Conservation (phyloP, 495 filamentous ascomycete species). For the Podospora bellae-mahoneyi region DNA sequence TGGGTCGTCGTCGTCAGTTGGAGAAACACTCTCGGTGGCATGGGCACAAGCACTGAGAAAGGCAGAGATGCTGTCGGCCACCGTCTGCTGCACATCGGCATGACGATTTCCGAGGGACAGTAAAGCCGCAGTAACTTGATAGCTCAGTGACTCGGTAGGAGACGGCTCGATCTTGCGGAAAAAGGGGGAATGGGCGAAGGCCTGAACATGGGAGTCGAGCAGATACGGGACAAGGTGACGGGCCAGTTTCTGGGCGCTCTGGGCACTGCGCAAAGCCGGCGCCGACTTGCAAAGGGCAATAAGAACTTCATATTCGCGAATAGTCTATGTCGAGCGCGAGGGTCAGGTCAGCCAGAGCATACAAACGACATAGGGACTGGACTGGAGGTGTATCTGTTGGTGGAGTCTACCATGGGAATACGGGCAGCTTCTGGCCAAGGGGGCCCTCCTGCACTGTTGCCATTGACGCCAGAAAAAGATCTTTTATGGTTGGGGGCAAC, state of each 20-base stretch:
- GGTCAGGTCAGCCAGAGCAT: constrained; percentile 20
- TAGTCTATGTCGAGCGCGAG: constrained; percentile 38
- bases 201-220: constrained; percentile 73
- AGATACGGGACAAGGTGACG: constrained; percentile 76
- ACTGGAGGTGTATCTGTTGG: not conserved
- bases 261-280: constrained; percentile 58
- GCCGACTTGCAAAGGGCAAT: constrained; percentile 86
- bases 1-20: constrained; percentile 49
- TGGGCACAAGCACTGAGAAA: constrained; percentile 66
- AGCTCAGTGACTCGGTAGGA: constrained; percentile 84
- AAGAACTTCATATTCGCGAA: constrained; percentile 84
- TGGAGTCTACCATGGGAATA: constrained; percentile 49
- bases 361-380: not conserved
- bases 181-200: constrained; percentile 74
- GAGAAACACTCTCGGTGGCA: constrained; percentile 41
- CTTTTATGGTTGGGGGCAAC: constrained; percentile 46
- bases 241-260: constrained; percentile 70
- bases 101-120: constrained; percentile 71
- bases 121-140: constrained; percentile 71
- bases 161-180: constrained; percentile 79
- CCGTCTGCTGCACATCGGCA: constrained; percentile 57
- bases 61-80: constrained; percentile 56
- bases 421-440: constrained; percentile 35
- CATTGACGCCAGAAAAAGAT: constrained; percentile 35
- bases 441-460: constrained; percentile 19